Base-by-base conservation (phyloP, 2,329 filamentous ascomycete genomes). In the Alternaria infectoria region DNA sequence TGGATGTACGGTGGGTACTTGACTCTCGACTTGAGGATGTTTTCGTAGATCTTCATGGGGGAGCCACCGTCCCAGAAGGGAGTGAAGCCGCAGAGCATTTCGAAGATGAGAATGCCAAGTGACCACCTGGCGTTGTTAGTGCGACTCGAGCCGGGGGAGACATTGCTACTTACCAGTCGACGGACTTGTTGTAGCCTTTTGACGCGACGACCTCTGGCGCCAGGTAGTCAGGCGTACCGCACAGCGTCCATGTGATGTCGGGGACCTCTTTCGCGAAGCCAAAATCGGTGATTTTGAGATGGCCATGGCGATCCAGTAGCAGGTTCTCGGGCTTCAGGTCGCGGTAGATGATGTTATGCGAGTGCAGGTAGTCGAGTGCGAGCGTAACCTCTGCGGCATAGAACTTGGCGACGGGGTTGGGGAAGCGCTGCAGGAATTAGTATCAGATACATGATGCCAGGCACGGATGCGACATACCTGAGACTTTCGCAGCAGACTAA, bases 11-110 rank as follows among this genome's bases (percentile, higher is more conserved):
- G 91, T 57, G 96, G 96, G 79, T 98, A 99, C 83, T 97, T 98
- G 81, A 99, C 92, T 74, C 92, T 91, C 64, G 95, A 96, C 77
- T 93, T 94, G 68, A 99, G 88, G 75, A 99, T 99, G 80, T 99
- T 99, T 84, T 99, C 96, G 83, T 99, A 99, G 76, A 99, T 99
- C 83, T 97, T 97, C 89, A 99, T 97, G 3, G 96, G 95, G 47
- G 93, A 97, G 59, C 95, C 96, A 74, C 92, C 93, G 80, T 99
- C 96, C 95, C 96, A 99, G 85, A 99, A 99, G 6, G 96, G 96
- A 6, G 96, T 99, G 82, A 97, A 99, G 26, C 96, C 96, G 79
- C 96, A 98, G 40, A 99, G 88, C 96, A 99, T 99, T 86, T 99
- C 96, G 81, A 97, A 99, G 80, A 99, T 98, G 72, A 99, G 85